Base-by-base conservation (phyloP, 352 stramenopile species). In the Phytophthora hibernalis region DNA sequence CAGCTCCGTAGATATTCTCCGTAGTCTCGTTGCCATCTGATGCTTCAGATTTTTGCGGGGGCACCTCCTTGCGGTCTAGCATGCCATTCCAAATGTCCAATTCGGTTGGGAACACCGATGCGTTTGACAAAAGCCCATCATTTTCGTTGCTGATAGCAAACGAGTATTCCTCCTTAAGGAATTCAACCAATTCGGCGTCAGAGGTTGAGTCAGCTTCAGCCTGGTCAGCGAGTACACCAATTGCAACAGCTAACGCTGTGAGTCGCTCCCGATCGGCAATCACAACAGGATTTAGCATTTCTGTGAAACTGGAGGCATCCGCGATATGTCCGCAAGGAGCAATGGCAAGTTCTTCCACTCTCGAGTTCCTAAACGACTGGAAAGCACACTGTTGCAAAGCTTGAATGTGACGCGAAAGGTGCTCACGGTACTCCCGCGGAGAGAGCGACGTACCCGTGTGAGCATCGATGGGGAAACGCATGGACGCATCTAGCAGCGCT, bases 1-100 rank as follows among this genome's bases (percentile, higher is more conserved):
- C 68, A 21, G 91, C 76, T 4, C 58, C 62, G 50, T 83, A 92
- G 1, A 89, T 57, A 35, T 50, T 47, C 12, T 31, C 40, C 12
- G 18, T 15, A 47, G 30, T 15, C 3, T 72, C 45, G 33, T 68
- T 47, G 28, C 35, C 31, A 50, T 64, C 47, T 48, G 30, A 54
- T 49, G 50, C 7, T 21, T 49, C 56, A 13, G 13, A 37, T 15
- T 50, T 38, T 33, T 30, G 48, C 16, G 10, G 8, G 47, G 50
- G 9, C 5, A 6, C 28, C 11, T 49, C 43, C 22, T 65, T 76
- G 31, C 37, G 54, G 9, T 73, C 64, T 12, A 92, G 59, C 54
- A 92, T 61, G 24, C 80, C 66, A 68, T 86, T 85, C 90, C 89
- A 98, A 65, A 98, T 82, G 13, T 97, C 77, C n/a, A 87, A 50